Evolutionary conservation across 257 asterid species (phyloP), one percentile per base, ranked within the genome.

Genomic region (Solanum medicagineum): DNA sequence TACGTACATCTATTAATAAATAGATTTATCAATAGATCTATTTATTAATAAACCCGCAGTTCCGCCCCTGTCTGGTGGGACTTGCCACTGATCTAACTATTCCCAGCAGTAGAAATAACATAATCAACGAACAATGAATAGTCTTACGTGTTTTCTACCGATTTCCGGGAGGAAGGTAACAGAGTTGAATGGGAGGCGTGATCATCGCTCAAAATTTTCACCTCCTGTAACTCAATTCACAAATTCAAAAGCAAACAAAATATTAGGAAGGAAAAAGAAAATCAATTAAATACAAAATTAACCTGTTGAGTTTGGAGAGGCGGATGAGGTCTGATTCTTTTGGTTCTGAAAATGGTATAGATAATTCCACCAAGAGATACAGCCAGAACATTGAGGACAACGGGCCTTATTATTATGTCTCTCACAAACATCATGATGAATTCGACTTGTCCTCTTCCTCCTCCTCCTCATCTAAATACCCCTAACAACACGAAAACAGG

Each of bases 291-390:
- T 55, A 0, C 51, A 62, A 44, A 44, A 42, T 36, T 3, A 55
- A 95, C 98, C 99, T 90, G 92, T 69, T 81, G 93, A 81, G 29
- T 54, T 83, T 4, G 94, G 71, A 42, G 91, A 86, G 60, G 93
- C 74, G 32, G 88, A 88, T 54, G 95, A 17, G 91, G 91, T 86
- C 87, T 90, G 65, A 84, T 82, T 83, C 79, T 87, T 84, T 85
- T 91, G 84, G 81, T 85, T 88, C 85, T 93, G 81, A 93, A 83
- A 80, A 91, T 69, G 80, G 95, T 86, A 88, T 82, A 93, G 73
- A 96, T 85, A 90, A 93, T 84, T 83, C 98, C 98, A 90, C 96
- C 98, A 86, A 93, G 86, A 82, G 98, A 93, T 80, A 92, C 47
- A 65, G 91, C 97, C 86, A 92, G 87, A 87, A 91, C 95, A 47